These are phyloP conservation scores for Podaxis mareebaensis DNA, from an alignment of 768 basidiomycete species.

Conservation along the genomic window DNA sequence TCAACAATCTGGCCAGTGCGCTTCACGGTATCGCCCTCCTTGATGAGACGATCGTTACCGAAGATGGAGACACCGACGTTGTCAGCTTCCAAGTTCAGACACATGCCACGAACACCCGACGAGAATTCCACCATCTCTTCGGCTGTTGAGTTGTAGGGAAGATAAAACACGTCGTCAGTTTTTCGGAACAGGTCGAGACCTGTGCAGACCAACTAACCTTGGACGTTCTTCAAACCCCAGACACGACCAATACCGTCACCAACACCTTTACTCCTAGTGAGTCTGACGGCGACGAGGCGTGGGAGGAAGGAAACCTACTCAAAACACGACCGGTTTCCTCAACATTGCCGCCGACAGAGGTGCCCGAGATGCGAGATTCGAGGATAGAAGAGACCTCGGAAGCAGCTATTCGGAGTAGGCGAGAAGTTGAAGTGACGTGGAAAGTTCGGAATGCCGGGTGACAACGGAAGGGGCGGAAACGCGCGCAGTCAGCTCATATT, in stretches of 20 bases:
- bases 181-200: constrained; percentile 16
- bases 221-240: constrained; percentile 98
- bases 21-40: constrained; percentile 99
- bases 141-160: constrained; percentile 44
- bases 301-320: constrained; percentile 57
- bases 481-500: constrained; percentile 25
- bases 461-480: constrained; percentile 24
- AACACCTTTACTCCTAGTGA: constrained; percentile 62
- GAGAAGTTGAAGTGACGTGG: constrained; percentile 42
- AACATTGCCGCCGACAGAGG: constrained; percentile 88
- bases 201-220: constrained; percentile 56
- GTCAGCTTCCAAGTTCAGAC: constrained; percentile 99
- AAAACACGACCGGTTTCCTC: constrained; percentile 99
- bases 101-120: constrained; percentile 99
- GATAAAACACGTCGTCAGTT: constrained; percentile 24
- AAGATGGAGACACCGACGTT: constrained; percentile 99
- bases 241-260: constrained; percentile 99
- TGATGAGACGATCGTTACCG: constrained; percentile 96
- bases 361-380: constrained; percentile 96
- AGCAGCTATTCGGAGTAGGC: constrained; percentile 53
- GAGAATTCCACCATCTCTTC: constrained; percentile 99
- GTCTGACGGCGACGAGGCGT: constrained; percentile 14
- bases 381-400: constrained; percentile 99
- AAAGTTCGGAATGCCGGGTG: constrained; percentile 23
- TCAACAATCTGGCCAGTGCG: constrained; percentile 99